phyloP scores from a whole-genome alignment of 345 rosid genomes.

The Arabis alpina region DNA sequence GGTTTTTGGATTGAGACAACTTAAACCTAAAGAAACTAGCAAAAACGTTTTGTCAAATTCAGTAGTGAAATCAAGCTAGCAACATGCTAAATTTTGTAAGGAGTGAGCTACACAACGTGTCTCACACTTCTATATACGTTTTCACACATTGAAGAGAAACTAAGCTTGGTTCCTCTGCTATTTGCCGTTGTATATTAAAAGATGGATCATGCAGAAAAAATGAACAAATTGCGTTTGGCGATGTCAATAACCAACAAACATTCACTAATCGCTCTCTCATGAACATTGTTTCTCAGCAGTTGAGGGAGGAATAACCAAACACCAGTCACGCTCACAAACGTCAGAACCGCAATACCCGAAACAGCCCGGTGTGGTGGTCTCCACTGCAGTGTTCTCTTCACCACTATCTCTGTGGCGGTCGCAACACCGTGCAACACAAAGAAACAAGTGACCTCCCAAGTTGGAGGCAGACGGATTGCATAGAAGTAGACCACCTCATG shows the following conservation, averaged over 20 bases:
- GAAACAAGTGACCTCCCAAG: conserved; percentile 81
- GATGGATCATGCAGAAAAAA: conserved; percentile 12
- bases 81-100: not conserved
- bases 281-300: conserved; percentile 48
- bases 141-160: conserved; percentile 1
- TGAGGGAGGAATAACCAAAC: conserved; percentile 63
- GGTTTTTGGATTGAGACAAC: not conserved
- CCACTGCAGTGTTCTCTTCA: conserved; percentile 44
- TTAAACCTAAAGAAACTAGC: not conserved
- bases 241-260: conserved; percentile 31
- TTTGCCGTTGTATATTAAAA: not conserved
- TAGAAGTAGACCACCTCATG: conserved; percentile 66
- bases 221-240: conserved; percentile 22
- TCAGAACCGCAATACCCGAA: conserved; percentile 48
- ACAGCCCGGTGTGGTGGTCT: conserved; percentile 42
- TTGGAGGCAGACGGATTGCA: conserved; percentile 49
- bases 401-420: conserved; percentile 51
- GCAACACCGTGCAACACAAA: conserved; percentile 63
- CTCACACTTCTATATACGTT: conserved; percentile 12
- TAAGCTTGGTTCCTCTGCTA: conserved; percentile 8
- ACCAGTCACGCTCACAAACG: conserved; percentile 51
- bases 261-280: conserved; percentile 49
- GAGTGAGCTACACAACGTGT: not conserved
- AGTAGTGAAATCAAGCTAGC: not conserved
- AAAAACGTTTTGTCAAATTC: not conserved